Conservation (phyloP, 495 filamentous ascomycete species). For the Neurospora sp. region DNA sequence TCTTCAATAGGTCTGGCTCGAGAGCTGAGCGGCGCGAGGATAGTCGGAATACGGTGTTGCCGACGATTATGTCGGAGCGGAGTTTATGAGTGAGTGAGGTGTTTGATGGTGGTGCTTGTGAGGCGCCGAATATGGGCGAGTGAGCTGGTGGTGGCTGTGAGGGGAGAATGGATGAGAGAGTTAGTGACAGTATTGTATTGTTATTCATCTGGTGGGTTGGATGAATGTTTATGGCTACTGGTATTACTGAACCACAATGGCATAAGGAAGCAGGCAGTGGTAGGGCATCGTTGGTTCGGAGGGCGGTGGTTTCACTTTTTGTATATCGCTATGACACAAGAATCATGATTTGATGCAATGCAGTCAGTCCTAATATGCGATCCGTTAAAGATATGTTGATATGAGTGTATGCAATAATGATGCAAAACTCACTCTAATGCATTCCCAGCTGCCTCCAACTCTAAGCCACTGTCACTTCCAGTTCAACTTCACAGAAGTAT, state of each 20-base stretch:
- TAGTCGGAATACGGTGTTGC: neutral
- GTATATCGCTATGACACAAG: neutral
- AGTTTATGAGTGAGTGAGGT: neutral
- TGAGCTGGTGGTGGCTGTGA: neutral
- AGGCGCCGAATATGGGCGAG: neutral
- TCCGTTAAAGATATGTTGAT: neutral
- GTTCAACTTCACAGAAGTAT: neutral
- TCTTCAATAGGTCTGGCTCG: slow-evolving; percentile 29
- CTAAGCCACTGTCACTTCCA: neutral
- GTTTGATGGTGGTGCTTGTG: neutral
- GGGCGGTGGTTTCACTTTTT: neutral
- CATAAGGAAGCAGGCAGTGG: neutral
- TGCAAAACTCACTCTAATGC: neutral
- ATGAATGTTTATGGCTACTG: neutral
- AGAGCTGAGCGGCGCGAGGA: neutral
- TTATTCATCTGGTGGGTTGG: too few species aligned
- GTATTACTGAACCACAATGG: neutral
- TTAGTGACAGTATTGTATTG: neutral
- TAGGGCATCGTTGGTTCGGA: neutral
- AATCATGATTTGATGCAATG: neutral
- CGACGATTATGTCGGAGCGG: neutral
- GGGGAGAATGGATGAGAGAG: neutral
- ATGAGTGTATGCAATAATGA: neutral
- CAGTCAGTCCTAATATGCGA: neutral
- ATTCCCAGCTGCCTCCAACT: neutral